phyloP scores from a whole-genome alignment of 306 rosid genomes.

The Sindora glabra region DNA sequence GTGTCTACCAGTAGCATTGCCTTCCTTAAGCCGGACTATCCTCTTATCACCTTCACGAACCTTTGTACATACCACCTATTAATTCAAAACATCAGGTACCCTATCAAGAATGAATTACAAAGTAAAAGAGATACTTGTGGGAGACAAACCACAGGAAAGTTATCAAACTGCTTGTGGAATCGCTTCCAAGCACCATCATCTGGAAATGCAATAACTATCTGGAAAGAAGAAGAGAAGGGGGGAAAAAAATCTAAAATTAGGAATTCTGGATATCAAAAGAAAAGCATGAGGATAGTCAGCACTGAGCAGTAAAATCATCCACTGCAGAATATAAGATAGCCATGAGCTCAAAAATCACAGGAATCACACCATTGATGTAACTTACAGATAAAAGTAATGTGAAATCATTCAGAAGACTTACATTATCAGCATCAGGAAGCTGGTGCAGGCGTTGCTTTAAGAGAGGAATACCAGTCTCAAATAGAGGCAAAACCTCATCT shows the following conservation, averaged over 20 bases:
- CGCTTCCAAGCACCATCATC: conserved; percentile 99
- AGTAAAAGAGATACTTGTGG: background rate
- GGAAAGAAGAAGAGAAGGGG: conserved; percentile 24
- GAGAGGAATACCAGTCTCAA: conserved; percentile 94
- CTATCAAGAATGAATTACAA: background rate
- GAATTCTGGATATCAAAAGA: background rate
- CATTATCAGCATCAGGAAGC: conserved; percentile 75
- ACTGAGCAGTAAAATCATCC: background rate
- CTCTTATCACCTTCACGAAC: conserved; percentile 96
- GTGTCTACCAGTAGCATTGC: conserved; percentile 70
- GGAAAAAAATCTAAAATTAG: no score
- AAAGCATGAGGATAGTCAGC: background rate
- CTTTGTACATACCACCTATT: conserved; percentile 83
- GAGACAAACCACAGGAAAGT: conserved; percentile 57
- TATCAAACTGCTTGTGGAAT: conserved; percentile 84
- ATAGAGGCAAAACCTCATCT: conserved; percentile 90
- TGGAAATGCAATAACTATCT: conserved; percentile 95
- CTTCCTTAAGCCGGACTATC: conserved; percentile 94
- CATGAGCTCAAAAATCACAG: background rate
- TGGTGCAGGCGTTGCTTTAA: conserved; percentile 75
- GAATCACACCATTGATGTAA: background rate
- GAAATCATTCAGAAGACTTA: conserved; percentile 16
- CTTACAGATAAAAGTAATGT: conserved; percentile 1
- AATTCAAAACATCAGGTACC: conserved; percentile 12
- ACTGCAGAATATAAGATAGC: background rate